Base-by-base conservation (phyloP, 2,329 filamentous ascomycete genomes). In the Paraphaeosphaeria minitans region DNA sequence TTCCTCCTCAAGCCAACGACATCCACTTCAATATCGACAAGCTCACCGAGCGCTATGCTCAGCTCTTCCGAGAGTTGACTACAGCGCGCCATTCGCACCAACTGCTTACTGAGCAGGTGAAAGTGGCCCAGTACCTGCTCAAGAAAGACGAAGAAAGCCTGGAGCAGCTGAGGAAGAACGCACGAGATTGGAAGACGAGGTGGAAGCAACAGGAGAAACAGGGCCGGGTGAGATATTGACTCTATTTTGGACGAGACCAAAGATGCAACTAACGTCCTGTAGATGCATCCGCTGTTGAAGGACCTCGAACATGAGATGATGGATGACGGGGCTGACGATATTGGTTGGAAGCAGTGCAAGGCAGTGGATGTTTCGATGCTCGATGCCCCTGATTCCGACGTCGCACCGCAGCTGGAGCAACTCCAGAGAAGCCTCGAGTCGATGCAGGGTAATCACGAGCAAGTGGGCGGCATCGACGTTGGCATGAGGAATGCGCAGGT, bases 21-120 rank as follows among this genome's bases (percentile, higher is more conserved):
- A 78, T 81, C 16, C 81, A 85, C 51, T 84, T 92, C 48, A 83
- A 89, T 67, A 88, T 88, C 62, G 88, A 91, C 70, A 84, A 82
- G 65, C 83, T 88, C 14, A 78, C 89, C 9, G 84, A 87, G 66
- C 83, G 83, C n/a, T 85, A 85, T 61, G 70, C 72, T 31, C 62
- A 73, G 29, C 55, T 73, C 41, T 69, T 78, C 78, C 59, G 82
- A 84, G 74, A 82, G 42, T 64, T 91, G 5, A 87, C 85, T 16
- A 86, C 88, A 1, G 78, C 84, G 21, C 76, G 87, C 43, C 88
- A 91, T 74, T 82, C 85, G 4, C 84, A 89, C 24, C 82, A 84
- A 62, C 75, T 91, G 47, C 79, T 92, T 33, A 77, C 78, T 55
- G 78, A 80, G 29, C 88, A 90, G 73, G 83, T 84, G 64, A 81